Conservation (phyloP, 148 eudicot species). For the Cornus suecica region DNA sequence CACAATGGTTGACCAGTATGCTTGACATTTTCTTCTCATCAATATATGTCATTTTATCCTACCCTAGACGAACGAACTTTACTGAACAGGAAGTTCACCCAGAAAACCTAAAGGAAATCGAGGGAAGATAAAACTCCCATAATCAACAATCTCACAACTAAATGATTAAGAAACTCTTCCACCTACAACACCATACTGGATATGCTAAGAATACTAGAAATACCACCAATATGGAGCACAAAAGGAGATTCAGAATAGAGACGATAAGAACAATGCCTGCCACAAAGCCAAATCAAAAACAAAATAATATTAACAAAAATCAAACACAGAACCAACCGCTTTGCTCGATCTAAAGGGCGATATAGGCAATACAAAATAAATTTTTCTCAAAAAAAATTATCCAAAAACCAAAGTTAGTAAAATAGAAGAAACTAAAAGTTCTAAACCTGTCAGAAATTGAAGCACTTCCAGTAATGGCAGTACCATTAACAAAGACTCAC, state of each 20-base stretch:
- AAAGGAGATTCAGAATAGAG: background rate
- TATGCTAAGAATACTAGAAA: background rate
- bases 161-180: background rate
- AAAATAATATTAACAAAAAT: background rate
- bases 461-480: background rate
- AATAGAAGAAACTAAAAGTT: background rate
- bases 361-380: background rate
- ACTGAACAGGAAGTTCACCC: background rate
- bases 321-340: background rate
- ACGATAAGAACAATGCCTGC: background rate
- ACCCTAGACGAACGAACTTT: background rate
- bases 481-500: constrained; percentile 37
- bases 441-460: background rate
- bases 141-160: background rate
- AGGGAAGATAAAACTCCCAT: background rate
- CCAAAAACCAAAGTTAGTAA: background rate
- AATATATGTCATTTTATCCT: background rate
- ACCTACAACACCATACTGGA: background rate
- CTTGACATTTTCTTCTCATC: background rate
- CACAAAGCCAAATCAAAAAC: background rate
- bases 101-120: background rate
- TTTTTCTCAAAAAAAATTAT: background rate
- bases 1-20: background rate
- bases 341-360: background rate
- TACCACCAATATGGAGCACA: background rate